Evolutionary conservation across 2,329 filamentous ascomycete genomes (phyloP).

Genomic region (Epicoccum sorghinum): DNA sequence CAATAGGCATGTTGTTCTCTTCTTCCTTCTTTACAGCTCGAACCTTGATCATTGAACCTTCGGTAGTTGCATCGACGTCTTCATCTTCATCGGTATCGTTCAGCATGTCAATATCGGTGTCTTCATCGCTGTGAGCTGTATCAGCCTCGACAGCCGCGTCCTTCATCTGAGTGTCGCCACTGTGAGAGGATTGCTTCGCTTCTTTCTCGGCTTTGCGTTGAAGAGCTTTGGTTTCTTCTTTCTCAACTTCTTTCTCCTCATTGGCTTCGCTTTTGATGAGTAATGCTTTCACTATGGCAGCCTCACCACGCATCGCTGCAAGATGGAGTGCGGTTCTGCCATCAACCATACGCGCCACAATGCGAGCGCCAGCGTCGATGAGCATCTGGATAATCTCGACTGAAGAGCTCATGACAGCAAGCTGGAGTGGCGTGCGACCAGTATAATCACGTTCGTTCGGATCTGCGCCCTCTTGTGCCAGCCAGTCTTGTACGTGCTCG

Average conservation of each 20-base stretch:
- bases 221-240: slow-evolving; percentile 56
- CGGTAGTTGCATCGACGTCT: slow-evolving; percentile 62
- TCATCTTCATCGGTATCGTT: slow-evolving; percentile 51
- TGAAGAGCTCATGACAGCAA: slow-evolving; percentile 73
- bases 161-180: slow-evolving; percentile 11
- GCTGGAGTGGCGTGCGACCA: slow-evolving; percentile 77
- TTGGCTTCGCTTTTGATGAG: slow-evolving; percentile 77
- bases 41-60: slow-evolving; percentile 73
- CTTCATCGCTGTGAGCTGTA: slow-evolving; percentile 55
- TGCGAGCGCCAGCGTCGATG: slow-evolving; percentile 72
- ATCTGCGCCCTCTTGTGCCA: slow-evolving; percentile 69
- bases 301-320: slow-evolving; percentile 72
- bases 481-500: slow-evolving; percentile 73
- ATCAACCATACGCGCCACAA: slow-evolving; percentile 77
- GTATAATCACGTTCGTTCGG: slow-evolving; percentile 66
- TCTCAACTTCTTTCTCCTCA: slow-evolving; percentile 69
- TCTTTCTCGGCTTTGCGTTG: slow-evolving; percentile 28
- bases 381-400: slow-evolving; percentile 73
- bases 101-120: slow-evolving; percentile 61
- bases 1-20: slow-evolving; percentile 57
- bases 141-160: slow-evolving; percentile 42
- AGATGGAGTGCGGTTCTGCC: slow-evolving; percentile 84
- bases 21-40: slow-evolving; percentile 52
- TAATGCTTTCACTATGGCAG: slow-evolving; percentile 72
- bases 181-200: slow-evolving; percentile 9